phyloP scores from a whole-genome alignment of 768 basidiomycete species.

The Tricholoma terreum region DNA sequence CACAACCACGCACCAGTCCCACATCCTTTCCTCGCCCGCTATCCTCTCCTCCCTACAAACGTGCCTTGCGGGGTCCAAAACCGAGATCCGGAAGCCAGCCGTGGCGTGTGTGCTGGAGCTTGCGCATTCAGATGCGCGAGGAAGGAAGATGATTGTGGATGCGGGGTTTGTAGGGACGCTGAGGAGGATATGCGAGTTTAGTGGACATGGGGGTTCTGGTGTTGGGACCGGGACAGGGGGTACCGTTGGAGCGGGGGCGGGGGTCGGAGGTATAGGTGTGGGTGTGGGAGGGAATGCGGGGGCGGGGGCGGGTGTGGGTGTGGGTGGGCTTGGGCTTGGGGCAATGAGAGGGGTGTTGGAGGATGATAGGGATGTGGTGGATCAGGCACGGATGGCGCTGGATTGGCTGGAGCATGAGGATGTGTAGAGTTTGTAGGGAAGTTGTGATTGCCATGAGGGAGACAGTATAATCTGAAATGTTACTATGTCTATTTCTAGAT shows the following conservation, averaged over 20 bases:
- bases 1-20: constrained; percentile 42
- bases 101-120: constrained; percentile 59
- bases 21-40: constrained; percentile 48
- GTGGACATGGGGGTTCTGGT: too few relatives aligned
- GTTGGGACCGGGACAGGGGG: constrained; percentile 24
- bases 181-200: constrained; percentile 36
- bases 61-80: constrained; percentile 57
- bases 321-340: constrained; percentile 4
- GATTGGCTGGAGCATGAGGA: constrained; percentile 46
- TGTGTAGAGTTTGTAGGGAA: constrained; percentile 14
- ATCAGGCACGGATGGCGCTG: constrained; percentile 53
- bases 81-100: constrained; percentile 58
- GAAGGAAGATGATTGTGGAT: constrained; percentile 32
- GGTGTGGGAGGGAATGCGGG: background rate
- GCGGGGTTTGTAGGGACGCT: constrained; percentile 42
- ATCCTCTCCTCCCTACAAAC: constrained; percentile 53
- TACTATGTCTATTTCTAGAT: too few relatives aligned
- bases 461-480: too few relatives aligned
- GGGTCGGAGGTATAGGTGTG: constrained; percentile 10
- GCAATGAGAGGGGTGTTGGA: constrained; percentile 39
- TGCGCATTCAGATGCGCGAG: constrained; percentile 37
- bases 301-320: constrained; percentile 3
- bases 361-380: constrained; percentile 59
- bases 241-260: constrained; percentile 10
- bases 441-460: too few relatives aligned